Conservation (phyloP, 345 rosid species). For the Hibiscus syriacus region DNA sequence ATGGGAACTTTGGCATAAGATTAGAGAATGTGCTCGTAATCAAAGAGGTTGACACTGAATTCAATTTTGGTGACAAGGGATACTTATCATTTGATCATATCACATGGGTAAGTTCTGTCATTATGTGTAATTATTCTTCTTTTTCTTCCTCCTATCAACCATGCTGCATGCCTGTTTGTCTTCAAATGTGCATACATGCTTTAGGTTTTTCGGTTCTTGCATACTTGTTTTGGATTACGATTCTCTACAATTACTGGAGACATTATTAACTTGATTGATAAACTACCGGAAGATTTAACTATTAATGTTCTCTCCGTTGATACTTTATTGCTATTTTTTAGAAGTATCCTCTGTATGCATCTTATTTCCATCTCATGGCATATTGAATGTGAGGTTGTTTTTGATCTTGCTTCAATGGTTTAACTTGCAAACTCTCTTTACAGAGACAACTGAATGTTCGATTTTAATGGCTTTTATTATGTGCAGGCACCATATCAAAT, state of each 20-base stretch:
- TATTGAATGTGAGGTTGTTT: background rate
- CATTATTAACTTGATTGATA: background rate
- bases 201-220: background rate
- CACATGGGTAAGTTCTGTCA: slow-evolving; percentile 69
- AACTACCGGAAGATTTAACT: no score
- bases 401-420: background rate
- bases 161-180: background rate
- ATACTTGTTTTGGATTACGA: background rate
- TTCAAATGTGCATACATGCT: background rate
- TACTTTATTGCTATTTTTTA: background rate
- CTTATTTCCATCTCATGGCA: background rate
- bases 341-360: background rate
- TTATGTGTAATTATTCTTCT: background rate
- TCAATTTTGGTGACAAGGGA: slow-evolving; percentile 89
- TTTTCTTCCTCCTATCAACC: background rate
- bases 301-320: background rate
- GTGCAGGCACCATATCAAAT: slow-evolving; percentile 81
- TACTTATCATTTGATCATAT: slow-evolving; percentile 88
- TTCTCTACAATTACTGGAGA: background rate
- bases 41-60: slow-evolving; percentile 62
- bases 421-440: background rate
- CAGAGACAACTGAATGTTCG: background rate
- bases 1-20: slow-evolving; percentile 88
- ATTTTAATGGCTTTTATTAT: background rate
- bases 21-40: slow-evolving; percentile 90